Conservation (phyloP, 1,139 yeast genomes). For the Arxiozyma slooffiae region DNA sequence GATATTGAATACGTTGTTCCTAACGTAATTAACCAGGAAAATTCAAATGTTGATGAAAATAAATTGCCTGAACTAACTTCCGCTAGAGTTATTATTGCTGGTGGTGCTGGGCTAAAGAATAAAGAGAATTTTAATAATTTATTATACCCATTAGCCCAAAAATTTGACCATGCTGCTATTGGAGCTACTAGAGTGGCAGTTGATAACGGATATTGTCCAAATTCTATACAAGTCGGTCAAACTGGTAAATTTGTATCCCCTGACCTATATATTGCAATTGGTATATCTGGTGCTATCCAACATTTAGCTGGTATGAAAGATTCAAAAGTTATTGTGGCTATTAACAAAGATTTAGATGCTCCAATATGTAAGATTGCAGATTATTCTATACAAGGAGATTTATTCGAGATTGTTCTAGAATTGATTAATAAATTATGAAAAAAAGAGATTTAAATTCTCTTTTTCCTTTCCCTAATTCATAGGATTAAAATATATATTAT, state of each 20-base stretch:
- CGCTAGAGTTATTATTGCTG: constrained; percentile 73
- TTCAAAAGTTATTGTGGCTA: constrained; percentile 84
- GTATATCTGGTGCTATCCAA: constrained; percentile 95
- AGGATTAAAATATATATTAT: too few relatives aligned
- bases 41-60: constrained; percentile 48
- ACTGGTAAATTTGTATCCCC: constrained; percentile 98
- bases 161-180: constrained; percentile 65
- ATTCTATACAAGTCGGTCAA: constrained; percentile 96
- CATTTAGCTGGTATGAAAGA: constrained; percentile 99
- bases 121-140: constrained; percentile 76
- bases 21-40: constrained; percentile 12
- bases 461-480: background rate
- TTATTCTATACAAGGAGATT: constrained; percentile 79
- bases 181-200: constrained; percentile 99
- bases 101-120: constrained; percentile 89
- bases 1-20: background rate
- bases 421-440: constrained; percentile 51
- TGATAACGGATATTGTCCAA: constrained; percentile 90
- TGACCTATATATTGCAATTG: constrained; percentile 83
- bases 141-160: constrained; percentile 75
- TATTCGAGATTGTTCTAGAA: constrained; percentile 79
- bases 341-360: constrained; percentile 82
- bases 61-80: constrained; percentile 89
- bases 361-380: constrained; percentile 91
- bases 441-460: too few relatives aligned